Conservation (phyloP, 1,284 basidiomycete species). For the Lentinula novae-zelandiae region DNA sequence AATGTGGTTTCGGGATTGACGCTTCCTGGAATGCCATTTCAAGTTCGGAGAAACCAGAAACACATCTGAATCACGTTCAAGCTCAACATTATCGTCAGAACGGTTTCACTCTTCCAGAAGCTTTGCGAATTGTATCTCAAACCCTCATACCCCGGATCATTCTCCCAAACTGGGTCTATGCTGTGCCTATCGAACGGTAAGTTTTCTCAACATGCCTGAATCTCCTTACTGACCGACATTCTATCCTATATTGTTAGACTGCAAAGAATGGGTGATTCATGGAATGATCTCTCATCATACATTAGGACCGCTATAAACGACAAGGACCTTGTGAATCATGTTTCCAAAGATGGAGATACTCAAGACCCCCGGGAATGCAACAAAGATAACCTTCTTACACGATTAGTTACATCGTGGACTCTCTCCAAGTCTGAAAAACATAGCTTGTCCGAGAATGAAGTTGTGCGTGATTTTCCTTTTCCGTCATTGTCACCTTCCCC, state of each 20-base stretch:
- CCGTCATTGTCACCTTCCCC: background rate
- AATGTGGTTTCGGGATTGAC: conserved; percentile 26
- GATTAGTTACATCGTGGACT: background rate
- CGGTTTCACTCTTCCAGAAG: conserved; percentile 11
- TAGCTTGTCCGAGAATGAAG: background rate
- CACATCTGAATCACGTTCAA: too few relatives aligned
- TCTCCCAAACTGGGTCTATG: conserved; percentile 25
- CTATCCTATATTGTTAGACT: background rate
- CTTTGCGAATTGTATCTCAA: conserved; percentile 19
- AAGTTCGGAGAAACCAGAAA: too few relatives aligned
- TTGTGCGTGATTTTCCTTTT: background rate
- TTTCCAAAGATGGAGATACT: too few relatives aligned
- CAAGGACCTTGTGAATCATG: background rate
- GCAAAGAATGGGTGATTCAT: background rate
- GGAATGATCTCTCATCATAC: background rate
- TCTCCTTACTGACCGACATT: background rate
- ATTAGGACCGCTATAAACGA: background rate
- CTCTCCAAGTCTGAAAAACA: background rate
- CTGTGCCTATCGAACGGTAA: conserved; percentile 22
- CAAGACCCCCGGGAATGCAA: too few relatives aligned
- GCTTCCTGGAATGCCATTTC: conserved; percentile 6
- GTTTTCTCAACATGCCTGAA: background rate
- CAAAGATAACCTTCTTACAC: too few relatives aligned
- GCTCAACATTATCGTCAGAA: background rate
- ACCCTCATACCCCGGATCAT: conserved; percentile 21